These are phyloP conservation scores for Kalaharituber pfeilii DNA, from an alignment of 2,329 filamentous ascomycete genomes.

Conservation along the genomic window DNA sequence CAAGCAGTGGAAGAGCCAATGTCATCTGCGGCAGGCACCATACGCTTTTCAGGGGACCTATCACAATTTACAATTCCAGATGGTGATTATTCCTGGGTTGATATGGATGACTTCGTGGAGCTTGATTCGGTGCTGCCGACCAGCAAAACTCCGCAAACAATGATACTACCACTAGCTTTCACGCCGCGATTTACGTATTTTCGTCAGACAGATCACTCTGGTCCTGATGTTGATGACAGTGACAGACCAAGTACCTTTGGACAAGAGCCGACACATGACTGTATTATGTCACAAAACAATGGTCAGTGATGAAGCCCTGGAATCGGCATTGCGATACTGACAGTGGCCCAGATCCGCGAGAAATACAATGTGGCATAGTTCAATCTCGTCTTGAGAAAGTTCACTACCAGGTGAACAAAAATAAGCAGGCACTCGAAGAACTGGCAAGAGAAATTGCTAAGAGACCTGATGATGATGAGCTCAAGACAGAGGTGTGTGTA, in stretches of 20 bases:
- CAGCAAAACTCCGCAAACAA: slow-evolving; percentile 77
- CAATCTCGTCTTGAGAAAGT: slow-evolving; percentile 63
- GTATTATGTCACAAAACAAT: slow-evolving; percentile 81
- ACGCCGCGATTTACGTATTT: slow-evolving; percentile 96
- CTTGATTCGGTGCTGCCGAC: slow-evolving; percentile 89
- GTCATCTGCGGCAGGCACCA: slow-evolving; percentile 32
- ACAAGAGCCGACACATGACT: slow-evolving; percentile 80
- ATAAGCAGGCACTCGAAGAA: slow-evolving; percentile 55
- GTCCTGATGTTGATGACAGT: slow-evolving; percentile 55
- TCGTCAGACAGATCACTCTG: slow-evolving; percentile 81
- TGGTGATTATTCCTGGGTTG: slow-evolving; percentile 89
- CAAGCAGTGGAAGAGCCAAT: slow-evolving; percentile 36
- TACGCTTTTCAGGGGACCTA: slow-evolving; percentile 36
- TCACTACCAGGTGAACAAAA: slow-evolving; percentile 57
- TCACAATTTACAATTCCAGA: slow-evolving; percentile 91
- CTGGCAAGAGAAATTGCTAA: slow-evolving; percentile 45
- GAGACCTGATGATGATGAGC: slow-evolving; percentile 33
- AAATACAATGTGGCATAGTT: slow-evolving; percentile 74
- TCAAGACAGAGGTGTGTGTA: slow-evolving; percentile 36
- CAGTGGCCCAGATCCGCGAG: slow-evolving; percentile 60
- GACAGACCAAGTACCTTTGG: slow-evolving; percentile 79
- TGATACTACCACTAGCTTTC: slow-evolving; percentile 80
- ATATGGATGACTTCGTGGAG: slow-evolving; percentile 99
- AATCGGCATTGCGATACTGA: too few species aligned
- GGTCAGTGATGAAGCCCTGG: slow-evolving; percentile 6